Base-by-base conservation (phyloP, 805 yeast genomes). In the Pichia nanzhaoensis region DNA sequence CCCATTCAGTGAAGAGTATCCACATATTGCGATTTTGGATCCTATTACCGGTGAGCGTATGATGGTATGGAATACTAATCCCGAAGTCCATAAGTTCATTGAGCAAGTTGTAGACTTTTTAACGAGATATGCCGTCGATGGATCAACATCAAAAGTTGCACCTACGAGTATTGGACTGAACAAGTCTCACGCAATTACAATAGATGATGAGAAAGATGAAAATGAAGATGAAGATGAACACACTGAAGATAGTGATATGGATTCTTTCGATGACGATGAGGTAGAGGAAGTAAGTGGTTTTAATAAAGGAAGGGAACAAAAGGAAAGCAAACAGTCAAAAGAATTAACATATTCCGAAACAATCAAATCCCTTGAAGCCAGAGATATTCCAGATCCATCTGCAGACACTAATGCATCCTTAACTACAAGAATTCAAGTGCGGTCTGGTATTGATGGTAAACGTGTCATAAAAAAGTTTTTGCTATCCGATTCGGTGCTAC, bases 31-130 rank as follows among this genome's bases (percentile, higher is more conserved):
- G 1, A 85, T 93, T 34, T 61, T 93, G 41, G 99, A 93, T 58
- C 97, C 99, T 2, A 78, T 90, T 60, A 93, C 99, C 0, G 98
- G 98, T 19, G 99, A 93, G 64, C 73, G 95, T 48, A 75, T 88
- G 45, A 74, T 75, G 53, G 71, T 71, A 43, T 93, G 97, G 96
- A 67, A 71, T n/a, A 77, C 75, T 1, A 81, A 78, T 1, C 95
- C 95, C 0, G 66, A 67, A 17, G 69, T 74, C 0, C 71, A 73
- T 4, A 69, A 64, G 17, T 90, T 90, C 78, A 61, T 82, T 8
- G 72, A 74, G 34, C 87, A 85, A 41, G 77, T 86, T 4, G 74
- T 78, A 34, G 82, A 79, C 34, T 93, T 93, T 61, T 66, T 91
- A 55, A 63, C 64, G 24, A 58, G 73, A 34, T 88, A 79, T 58